phyloP scores from a whole-genome alignment of 768 basidiomycete species.

The Lactarius indigo region DNA sequence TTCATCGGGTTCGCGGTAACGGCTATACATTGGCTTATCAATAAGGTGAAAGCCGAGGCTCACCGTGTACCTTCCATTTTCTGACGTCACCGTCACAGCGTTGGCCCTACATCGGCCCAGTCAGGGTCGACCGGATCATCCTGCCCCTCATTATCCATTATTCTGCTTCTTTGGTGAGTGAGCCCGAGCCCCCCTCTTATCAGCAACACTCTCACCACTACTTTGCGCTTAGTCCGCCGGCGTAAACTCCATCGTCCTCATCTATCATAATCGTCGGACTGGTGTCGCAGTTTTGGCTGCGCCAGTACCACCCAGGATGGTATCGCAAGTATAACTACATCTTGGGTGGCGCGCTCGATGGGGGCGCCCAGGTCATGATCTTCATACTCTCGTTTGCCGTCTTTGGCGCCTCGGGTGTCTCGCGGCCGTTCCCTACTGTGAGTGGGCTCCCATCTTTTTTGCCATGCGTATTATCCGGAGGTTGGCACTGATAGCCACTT shows the following conservation, averaged over 20 bases:
- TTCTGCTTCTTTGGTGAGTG: slow-evolving; percentile 38
- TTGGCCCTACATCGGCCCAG: slow-evolving; percentile 51
- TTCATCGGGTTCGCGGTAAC: slow-evolving; percentile 55
- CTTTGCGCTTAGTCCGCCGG: slow-evolving; percentile 37
- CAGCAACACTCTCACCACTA: slow-evolving; percentile 19
- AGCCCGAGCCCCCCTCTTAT: neutral
- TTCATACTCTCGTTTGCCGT: slow-evolving; percentile 64
- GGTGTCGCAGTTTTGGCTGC: slow-evolving; percentile 45
- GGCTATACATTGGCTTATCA: slow-evolving; percentile 50
- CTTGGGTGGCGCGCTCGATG: slow-evolving; percentile 61
- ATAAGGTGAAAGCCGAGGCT: slow-evolving; percentile 38
- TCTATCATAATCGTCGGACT: slow-evolving; percentile 49
- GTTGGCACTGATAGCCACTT: neutral
- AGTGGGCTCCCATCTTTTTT: neutral
- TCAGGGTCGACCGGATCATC: slow-evolving; percentile 47
- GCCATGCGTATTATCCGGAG: neutral
- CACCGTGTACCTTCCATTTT: neutral
- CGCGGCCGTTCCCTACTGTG: slow-evolving; percentile 45
- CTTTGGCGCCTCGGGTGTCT: slow-evolving; percentile 54
- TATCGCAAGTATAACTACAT: slow-evolving; percentile 67
- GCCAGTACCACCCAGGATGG: slow-evolving; percentile 40
- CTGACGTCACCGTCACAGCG: slow-evolving; percentile 34
- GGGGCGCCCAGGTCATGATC: slow-evolving; percentile 63
- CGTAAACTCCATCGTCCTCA: slow-evolving; percentile 48
- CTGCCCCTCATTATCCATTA: slow-evolving; percentile 53